Evolutionary conservation across 2,329 filamentous ascomycete genomes (phyloP).

Genomic region (Scopulariopsis brevicaulis): DNA sequence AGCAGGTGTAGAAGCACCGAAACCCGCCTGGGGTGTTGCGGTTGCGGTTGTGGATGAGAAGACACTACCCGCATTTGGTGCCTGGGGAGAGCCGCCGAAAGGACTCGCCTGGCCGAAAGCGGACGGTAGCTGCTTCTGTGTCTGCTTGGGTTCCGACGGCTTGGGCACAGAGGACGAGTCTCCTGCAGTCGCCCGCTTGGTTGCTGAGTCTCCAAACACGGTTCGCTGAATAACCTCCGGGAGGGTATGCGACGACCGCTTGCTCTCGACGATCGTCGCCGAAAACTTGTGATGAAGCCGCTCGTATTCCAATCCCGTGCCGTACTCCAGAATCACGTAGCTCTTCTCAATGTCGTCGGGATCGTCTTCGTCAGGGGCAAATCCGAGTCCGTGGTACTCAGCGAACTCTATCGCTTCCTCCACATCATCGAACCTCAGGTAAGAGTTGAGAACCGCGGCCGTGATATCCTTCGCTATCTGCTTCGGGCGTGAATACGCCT

Average conservation of each 20-base stretch:
- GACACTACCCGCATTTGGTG: not conserved
- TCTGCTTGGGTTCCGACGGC: not conserved
- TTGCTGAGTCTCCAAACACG: constrained; percentile 28
- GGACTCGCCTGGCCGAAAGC: not conserved
- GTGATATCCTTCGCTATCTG: constrained; percentile 50
- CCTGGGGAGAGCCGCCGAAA: not conserved
- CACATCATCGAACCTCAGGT: constrained; percentile 56
- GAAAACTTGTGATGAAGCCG: constrained; percentile 46
- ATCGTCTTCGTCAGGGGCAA: constrained; percentile 24
- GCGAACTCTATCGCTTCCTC: constrained; percentile 56
- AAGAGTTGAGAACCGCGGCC: constrained; percentile 39
- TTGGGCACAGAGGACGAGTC: not conserved
- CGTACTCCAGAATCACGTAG: constrained; percentile 33
- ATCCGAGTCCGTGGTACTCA: constrained; percentile 42
- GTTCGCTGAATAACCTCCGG: constrained; percentile 45
- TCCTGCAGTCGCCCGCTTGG: not conserved
- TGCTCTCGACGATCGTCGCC: constrained; percentile 43
- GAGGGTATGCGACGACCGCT: constrained; percentile 39
- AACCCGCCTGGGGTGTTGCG: not conserved
- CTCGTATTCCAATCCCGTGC: constrained; percentile 31
- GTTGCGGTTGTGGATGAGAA: not conserved
- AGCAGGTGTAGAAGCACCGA: not conserved
- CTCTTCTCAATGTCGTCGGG: constrained; percentile 21
- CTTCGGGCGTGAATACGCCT: constrained; percentile 42
- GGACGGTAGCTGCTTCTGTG: not conserved